These are phyloP conservation scores for Aureococcus anophagefferens DNA, from an alignment of 108 stramenopile genomes.

Conservation along the genomic window DNA sequence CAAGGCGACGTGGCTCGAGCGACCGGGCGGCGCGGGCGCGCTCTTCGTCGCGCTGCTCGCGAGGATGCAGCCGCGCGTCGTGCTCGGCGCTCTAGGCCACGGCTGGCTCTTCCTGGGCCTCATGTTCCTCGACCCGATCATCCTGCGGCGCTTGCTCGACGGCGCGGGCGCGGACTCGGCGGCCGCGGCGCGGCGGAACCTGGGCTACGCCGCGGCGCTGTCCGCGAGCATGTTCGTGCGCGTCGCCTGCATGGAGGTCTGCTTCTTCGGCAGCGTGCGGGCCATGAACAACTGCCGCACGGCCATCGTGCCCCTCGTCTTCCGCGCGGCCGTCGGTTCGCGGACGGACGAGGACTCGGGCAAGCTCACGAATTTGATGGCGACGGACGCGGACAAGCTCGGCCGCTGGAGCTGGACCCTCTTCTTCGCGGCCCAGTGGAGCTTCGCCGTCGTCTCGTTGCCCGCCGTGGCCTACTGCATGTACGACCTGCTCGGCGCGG, in stretches of 20 bases:
- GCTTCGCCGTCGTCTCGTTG: conserved; percentile 1
- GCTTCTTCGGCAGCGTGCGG: conserved; percentile 7
- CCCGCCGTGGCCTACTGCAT: conserved; percentile 8
- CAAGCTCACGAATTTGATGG: conserved; percentile 14
- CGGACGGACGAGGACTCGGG: conserved; percentile 5
- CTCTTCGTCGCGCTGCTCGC: conserved; percentile 1
- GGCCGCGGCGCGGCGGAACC: not conserved
- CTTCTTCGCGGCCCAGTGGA: conserved; percentile 15
- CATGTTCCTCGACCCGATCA: conserved; percentile 9
- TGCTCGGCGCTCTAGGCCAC: not conserved
- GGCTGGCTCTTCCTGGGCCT: conserved; percentile 6
- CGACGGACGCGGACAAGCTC: conserved; percentile 13
- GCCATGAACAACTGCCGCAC: conserved; percentile 10
- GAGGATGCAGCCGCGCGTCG: conserved; percentile 1
- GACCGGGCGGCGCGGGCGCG: not conserved
- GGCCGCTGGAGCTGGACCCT: conserved; percentile 3
- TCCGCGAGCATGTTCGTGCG: conserved; percentile 11
- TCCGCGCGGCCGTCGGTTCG: not conserved
- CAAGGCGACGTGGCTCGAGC: not conserved
- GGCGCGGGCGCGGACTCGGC: not conserved
- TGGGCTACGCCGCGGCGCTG: not conserved
- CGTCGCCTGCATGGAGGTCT: conserved; percentile 13
- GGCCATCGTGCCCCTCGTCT: not conserved
- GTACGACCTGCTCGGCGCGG: not conserved
- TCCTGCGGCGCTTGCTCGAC: conserved; percentile 1